A percentile compares a stretch with the other conserved stretches of the same genome.
phyloP scores from a whole-genome alignment of 1,284 basidiomycete genomes.

The Neotropicomus parvogracilis region DNA sequence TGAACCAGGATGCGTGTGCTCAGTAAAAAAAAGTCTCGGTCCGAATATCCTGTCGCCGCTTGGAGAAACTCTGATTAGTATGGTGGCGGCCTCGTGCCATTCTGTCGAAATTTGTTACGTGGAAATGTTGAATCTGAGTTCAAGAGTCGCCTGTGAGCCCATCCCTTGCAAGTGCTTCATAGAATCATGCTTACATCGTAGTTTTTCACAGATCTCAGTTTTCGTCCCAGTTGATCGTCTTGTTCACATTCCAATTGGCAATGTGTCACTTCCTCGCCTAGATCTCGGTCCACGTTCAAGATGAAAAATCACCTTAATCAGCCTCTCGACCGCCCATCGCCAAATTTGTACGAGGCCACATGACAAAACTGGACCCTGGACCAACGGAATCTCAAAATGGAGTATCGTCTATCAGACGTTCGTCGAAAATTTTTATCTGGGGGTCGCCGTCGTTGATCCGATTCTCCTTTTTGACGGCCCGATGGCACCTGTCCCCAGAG shows the following conservation, averaged over 20 bases:
- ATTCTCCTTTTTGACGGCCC: background rate
- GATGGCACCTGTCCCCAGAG: background rate
- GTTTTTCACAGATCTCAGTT: background rate
- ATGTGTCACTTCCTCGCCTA: background rate
- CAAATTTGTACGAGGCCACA: slow-evolving; percentile 1
- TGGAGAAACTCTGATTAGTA: background rate
- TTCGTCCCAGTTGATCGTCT: background rate
- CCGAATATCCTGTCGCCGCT: background rate
- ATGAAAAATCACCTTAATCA: slow-evolving; percentile 21
- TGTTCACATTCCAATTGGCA: slow-evolving; percentile 1
- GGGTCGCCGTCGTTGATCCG: background rate
- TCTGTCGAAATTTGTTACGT: slow-evolving; percentile 11
- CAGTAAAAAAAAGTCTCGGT: background rate
- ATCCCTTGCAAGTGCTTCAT: background rate
- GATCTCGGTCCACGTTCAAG: slow-evolving; percentile 6
- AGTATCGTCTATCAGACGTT: background rate
- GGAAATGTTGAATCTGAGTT: slow-evolving; percentile 5
- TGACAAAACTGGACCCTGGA: slow-evolving; percentile 1
- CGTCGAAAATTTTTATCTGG: background rate
- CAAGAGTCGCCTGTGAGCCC: background rate
- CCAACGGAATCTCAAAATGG: background rate
- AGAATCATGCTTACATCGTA: background rate
- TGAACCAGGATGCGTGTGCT: background rate
- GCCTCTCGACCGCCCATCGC: slow-evolving; percentile 1
- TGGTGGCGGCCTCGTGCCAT: slow-evolving; percentile 4